These are phyloP conservation scores for Acanthochlamys bracteata DNA, from an alignment of 106 monocot genomes.

Conservation along the genomic window DNA sequence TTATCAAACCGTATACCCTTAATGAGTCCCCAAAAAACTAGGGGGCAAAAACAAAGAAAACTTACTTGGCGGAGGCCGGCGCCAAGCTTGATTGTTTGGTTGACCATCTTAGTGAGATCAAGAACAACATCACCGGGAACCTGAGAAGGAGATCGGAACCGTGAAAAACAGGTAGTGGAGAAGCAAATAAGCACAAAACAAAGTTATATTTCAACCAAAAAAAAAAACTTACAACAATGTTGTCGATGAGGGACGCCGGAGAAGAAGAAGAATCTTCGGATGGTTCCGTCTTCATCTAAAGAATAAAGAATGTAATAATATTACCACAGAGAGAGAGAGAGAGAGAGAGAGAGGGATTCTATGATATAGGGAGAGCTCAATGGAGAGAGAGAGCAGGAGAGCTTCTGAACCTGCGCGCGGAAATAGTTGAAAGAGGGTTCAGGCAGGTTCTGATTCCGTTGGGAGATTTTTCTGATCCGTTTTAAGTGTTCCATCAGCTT, in stretches of 20 bases:
- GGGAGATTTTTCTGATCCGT: too few species aligned
- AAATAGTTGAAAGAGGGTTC: too few species aligned
- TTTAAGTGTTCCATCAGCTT: too few species aligned
- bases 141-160: conserved; percentile 13
- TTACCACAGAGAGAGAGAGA: too few species aligned
- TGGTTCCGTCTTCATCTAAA: conserved; percentile 23
- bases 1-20: too few species aligned
- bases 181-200: neutral
- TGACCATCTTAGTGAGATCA: conserved; percentile 53
- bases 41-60: neutral
- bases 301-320: too few species aligned
- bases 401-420: too few species aligned
- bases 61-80: conserved; percentile 76
- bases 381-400: too few species aligned
- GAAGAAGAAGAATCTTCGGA: neutral
- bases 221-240: conserved; percentile 28
- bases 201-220: neutral
- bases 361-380: too few species aligned
- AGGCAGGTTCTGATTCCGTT: too few species aligned
- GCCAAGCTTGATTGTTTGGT: conserved; percentile 71
- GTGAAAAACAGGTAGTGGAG: neutral
- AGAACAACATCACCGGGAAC: conserved; percentile 77
- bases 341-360: too few species aligned
- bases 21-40: too few species aligned
- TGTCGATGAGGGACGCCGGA: conserved; percentile 25